Evolutionary conservation across 2,329 filamentous ascomycete genomes (phyloP), one percentile per base, ranked within the genome.

Genomic region (Fusarium sp.): DNA sequence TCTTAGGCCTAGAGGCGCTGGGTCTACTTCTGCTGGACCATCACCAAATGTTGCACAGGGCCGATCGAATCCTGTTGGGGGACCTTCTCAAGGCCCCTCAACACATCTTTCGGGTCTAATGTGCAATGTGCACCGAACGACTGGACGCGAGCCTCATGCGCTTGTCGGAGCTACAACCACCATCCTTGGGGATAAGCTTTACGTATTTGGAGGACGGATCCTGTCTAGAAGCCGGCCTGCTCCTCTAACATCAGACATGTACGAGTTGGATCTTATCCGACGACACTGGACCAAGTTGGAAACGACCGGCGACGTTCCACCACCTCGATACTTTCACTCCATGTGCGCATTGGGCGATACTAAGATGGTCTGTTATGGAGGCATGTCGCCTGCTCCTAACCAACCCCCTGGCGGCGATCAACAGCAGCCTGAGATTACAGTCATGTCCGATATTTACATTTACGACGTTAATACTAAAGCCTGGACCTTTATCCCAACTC

Each of bases 401-500:
- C 83, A 86, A 44, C 79, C 85, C 34, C 74, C 80, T 46, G 77
- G 80, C 22, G 79, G 81, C 17, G 83, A 84, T 13, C 82, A 85
- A 62, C 84, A 89, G 56, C 92, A 94, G 72, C 90, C 94, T 38
- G 95, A 98, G 75, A 93, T 98, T 6, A 91, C 94, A 3, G 96
- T 98, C 58, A 98, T 99, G 95, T 98, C 95, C 8, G 96, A 99
- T 80, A 94, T 98, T 57, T 93, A 98, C 79, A 93, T 99, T 33
- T 98, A 94, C 79, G 95, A 99, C 78, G 93, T 96, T 3, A 86
- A 89, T 2, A 92, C 91, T 1, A 91, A 88, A 74, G 91, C 87
- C 48, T 99, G 96, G 96, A 95, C 92, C 20, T 93, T 90, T 64
- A 89, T 99, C 43, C 88, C 91, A 1, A 91, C 94, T 0, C 87